These are phyloP conservation scores for Leccinum ochraceum DNA, from an alignment of 768 basidiomycete genomes.

Conservation along the genomic window DNA sequence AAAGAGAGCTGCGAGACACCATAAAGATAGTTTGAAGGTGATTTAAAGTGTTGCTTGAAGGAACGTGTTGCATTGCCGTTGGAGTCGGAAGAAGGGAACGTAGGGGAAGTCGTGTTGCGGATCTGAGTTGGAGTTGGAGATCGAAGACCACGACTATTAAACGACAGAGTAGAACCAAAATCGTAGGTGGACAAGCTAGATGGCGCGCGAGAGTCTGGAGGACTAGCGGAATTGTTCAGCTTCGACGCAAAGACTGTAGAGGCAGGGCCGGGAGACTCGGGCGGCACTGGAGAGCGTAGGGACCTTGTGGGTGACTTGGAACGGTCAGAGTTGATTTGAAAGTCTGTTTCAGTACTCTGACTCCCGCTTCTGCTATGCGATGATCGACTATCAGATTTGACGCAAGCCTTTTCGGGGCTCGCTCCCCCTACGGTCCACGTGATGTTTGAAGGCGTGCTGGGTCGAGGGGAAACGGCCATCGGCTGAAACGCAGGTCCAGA, in stretches of 20 bases:
- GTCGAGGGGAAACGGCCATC: conserved; percentile 51
- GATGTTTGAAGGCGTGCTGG: conserved; percentile 71
- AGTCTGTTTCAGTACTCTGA: conserved; percentile 43
- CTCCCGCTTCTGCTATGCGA: conserved; percentile 60
- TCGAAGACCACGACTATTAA: conserved; percentile 44
- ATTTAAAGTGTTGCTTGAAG: conserved; percentile 50
- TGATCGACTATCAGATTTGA: conserved; percentile 31
- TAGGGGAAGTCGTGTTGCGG: conserved; percentile 52
- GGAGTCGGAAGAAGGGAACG: conserved; percentile 37
- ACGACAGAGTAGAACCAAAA: conserved; percentile 45
- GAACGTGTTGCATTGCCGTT: conserved; percentile 48
- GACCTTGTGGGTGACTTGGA: conserved; percentile 49
- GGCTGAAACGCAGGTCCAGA: conserved; percentile 62
- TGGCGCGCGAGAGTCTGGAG: conserved; percentile 41
- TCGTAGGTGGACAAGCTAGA: conserved; percentile 54
- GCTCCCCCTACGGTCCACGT: conserved; percentile 58
- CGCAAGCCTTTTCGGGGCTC: conserved; percentile 34
- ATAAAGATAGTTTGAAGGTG: conserved; percentile 53
- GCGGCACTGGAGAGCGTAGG: conserved; percentile 54
- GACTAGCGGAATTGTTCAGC: conserved; percentile 33
- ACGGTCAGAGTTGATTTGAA: conserved; percentile 31
- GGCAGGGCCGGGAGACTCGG: conserved; percentile 59
- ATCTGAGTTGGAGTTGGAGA: conserved; percentile 72
- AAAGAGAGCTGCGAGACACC: conserved; percentile 61
- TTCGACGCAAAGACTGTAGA: conserved; percentile 22